These are phyloP conservation scores for Cryptococcus neoformans DNA, from an alignment of 1,284 basidiomycete species.

Conservation along the genomic window DNA sequence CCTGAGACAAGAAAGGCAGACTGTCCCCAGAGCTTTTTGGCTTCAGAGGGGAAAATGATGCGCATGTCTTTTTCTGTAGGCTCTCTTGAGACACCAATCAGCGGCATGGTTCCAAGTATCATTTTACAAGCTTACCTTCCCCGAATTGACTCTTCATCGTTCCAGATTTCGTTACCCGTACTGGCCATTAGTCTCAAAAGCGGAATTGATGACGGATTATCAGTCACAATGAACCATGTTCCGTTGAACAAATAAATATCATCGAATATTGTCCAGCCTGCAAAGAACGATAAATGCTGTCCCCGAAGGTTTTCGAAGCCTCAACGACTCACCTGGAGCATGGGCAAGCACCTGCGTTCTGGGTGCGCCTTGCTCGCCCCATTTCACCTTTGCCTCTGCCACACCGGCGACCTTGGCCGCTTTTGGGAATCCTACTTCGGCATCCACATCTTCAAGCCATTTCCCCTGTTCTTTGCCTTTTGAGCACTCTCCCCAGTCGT, in stretches of 20 bases:
- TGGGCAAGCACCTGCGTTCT: conserved; percentile 43
- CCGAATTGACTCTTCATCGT: conserved; percentile 49
- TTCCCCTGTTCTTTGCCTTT: conserved; percentile 1
- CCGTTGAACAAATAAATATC: conserved; percentile 57
- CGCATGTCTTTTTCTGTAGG: conserved; percentile 75
- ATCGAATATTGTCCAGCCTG: conserved; percentile 76
- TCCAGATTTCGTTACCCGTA: conserved; percentile 50
- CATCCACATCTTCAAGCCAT: conserved; percentile 27
- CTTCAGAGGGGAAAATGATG: conserved; percentile 66
- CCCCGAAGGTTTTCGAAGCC: not conserved
- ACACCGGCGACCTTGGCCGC: conserved; percentile 25
- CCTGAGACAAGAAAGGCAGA: conserved; percentile 45
- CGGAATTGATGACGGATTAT: conserved; percentile 48
- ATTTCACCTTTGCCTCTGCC: conserved; percentile 38
- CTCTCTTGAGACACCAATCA: conserved; percentile 26
- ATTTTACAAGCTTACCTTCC: conserved; percentile 31
- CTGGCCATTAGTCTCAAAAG: conserved; percentile 49
- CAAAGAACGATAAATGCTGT: not conserved
- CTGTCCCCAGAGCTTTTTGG: conserved; percentile 63
- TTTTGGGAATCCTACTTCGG: conserved; percentile 16
- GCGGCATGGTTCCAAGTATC: not conserved
- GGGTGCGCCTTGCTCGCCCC: conserved; percentile 31
- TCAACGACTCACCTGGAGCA: conserved; percentile 44
- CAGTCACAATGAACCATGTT: conserved; percentile 51
- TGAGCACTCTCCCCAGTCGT: conserved; percentile 18